Base-by-base conservation (phyloP, 768 basidiomycete genomes). In the Leccinum obscurum region DNA sequence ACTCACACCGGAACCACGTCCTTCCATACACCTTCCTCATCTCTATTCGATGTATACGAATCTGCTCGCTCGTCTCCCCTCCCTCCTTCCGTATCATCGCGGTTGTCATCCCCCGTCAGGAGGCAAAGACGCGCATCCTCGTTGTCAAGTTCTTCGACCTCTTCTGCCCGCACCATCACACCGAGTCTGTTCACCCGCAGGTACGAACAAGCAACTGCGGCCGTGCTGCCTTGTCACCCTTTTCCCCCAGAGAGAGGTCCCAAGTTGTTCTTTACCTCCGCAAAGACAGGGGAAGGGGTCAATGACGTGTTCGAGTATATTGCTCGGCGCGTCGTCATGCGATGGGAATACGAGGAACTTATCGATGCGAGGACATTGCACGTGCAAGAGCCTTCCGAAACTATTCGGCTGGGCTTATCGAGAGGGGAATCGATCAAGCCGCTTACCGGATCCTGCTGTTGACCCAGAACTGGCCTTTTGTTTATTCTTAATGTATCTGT, bases 1-100 rank as follows among this genome's bases (percentile, higher is more conserved):
- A 80, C 82, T 6, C 81, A 80, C 54, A 86, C 87, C 0, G 80
- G 80, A 2, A 68, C 84, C 3, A 85, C 87, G 1, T 78, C 85
- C 46, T 93, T 88, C 72, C 88, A 91, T 71, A 93, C 92, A 0
- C 90, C 92, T 7, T 84, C 87, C 0, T 92, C 91, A 0, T 91
- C 89, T n/a, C 62, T 90, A 48, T 88, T 84, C 63, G 86, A 90
- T 68, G 64, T 70, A 3, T 89, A 77, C 62, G 79, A 83, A 20
- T 84, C 86, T 7, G 87, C 88, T 3, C 80, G 83, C 10, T 83
- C 83, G 4, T 86, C 87, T 3, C 85, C 85, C 0, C 77, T 80
- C 55, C 78, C 83, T 0, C 66, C 62, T 1, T 74, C 74, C 3
- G 15, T 66, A 14, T 68, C 67, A 5, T 72, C 71, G 10, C 64